These are phyloP conservation scores for Lantana camara DNA, from an alignment of 257 asterid species.

Conservation along the genomic window DNA sequence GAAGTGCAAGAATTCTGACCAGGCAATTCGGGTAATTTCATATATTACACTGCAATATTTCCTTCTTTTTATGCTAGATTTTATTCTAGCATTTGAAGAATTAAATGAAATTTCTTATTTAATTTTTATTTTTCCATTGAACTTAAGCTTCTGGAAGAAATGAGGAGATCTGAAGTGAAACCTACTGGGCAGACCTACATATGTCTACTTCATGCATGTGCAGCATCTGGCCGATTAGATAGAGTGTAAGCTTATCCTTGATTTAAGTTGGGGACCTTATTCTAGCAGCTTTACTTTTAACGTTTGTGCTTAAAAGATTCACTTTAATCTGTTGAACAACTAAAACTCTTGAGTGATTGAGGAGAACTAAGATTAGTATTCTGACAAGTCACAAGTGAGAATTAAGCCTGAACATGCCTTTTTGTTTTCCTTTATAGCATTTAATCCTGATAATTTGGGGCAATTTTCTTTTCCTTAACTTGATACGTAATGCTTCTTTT, in stretches of 20 bases:
- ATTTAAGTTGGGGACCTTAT: no score
- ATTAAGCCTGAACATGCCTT: constrained; percentile 3
- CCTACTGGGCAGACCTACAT: constrained; percentile 90
- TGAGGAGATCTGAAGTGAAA: constrained; percentile 86
- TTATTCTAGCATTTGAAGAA: constrained; percentile 7
- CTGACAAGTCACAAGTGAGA: no score
- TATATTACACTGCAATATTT: constrained; percentile 2
- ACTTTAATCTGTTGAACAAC: no score
- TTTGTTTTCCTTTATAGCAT: constrained; percentile 1
- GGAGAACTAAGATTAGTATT: background rate
- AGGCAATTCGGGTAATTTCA: constrained; percentile 69
- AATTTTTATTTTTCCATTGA: constrained; percentile 24
- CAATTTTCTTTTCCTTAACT: constrained; percentile 12
- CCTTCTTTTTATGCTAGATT: constrained; percentile 4
- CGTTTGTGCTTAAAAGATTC: no score
- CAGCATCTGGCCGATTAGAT: constrained; percentile 82
- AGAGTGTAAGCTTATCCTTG: constrained; percentile 74
- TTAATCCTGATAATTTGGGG: background rate
- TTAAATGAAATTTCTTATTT: constrained; percentile 13
- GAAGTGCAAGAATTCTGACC: constrained; percentile 82
- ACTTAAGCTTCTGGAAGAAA: constrained; percentile 84
- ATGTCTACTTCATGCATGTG: constrained; percentile 93
- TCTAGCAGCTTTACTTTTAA: no score
- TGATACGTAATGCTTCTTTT: constrained; percentile 15
- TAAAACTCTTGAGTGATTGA: constrained; percentile 1